Base-by-base conservation (phyloP, 139 green algal species). In the Chlamydomonas urium region DNA sequence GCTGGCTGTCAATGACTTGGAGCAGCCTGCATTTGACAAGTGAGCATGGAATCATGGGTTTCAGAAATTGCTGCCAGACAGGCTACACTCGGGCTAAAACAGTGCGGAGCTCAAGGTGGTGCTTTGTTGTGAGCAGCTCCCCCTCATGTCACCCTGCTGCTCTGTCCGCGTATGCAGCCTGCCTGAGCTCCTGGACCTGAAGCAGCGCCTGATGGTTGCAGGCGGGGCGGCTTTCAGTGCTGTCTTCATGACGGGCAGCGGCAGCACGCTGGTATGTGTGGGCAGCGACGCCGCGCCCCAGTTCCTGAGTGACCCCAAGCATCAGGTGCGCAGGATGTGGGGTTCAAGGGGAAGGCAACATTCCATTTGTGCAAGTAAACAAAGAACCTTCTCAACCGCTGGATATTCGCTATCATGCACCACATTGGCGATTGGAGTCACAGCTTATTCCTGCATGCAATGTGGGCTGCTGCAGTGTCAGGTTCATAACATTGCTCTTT, bases 191-290 rank as follows among this genome's bases (percentile, higher is more conserved):
- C 38, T 62, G 36, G 34, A 83, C 61, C 82, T 99, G 31, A 98
- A 98, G 81, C 28, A 85, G 61, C 75, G 84, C 24, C 85, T 98
- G 32, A 21, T 65, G 36, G n/a, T n/a, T 10, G 17, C 42, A n/a
- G 72, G 73, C 26, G 69, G 48, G 0, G 71, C 74, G 17, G 38
- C 19, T 24, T 97, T 91, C 69, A 66, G 69, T 33, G 83, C 87
- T 2, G 95, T 98, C 24, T 99, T 99, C 79, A 99, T 99, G 94
- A 96, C 92, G 6, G 95, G 95, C 63, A 97, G 90, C 70, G 93
- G 93, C 45, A 92, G 80, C 65, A 97, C 93, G 0, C 91, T 98
- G 10, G 93, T 98, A 42, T 79, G 85, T 42, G 75, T 95, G 23
- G 93, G 93, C 26, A 80, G 72, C 3, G 84, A 93, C 66, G 63